A percentile compares a stretch with the other conserved stretches of the same genome.
phyloP scores from a whole-genome alignment of 495 filamentous ascomycete genomes.

The Penicillium mononematosum region DNA sequence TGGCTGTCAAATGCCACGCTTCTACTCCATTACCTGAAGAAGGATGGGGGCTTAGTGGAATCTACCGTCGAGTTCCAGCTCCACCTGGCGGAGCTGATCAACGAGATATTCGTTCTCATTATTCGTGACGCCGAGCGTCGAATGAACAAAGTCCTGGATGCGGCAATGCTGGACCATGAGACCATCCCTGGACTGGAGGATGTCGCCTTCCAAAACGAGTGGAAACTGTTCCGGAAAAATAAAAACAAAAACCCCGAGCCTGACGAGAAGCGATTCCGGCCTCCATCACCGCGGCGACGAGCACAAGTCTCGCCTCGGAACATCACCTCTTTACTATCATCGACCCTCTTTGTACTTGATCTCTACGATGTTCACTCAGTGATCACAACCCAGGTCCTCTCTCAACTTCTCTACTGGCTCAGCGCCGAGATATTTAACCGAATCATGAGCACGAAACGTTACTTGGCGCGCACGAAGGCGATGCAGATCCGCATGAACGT shows the following conservation, averaged over 20 bases:
- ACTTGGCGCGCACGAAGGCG: slow-evolving; percentile 93
- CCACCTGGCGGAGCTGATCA: slow-evolving; percentile 91
- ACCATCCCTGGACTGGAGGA: slow-evolving; percentile 97
- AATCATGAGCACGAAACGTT: slow-evolving; percentile 92
- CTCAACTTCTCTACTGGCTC: slow-evolving; percentile 95
- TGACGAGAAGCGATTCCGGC: slow-evolving; percentile 86
- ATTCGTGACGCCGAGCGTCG: slow-evolving; percentile 95
- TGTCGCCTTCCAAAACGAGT: slow-evolving; percentile 94
- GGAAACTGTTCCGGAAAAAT: slow-evolving; percentile 93
- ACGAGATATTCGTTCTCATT: slow-evolving; percentile 99
- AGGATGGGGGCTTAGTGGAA: slow-evolving; percentile 77
- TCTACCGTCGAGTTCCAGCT: slow-evolving; percentile 88
- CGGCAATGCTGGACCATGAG: slow-evolving; percentile 94
- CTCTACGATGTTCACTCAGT: slow-evolving; percentile 98
- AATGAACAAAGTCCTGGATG: slow-evolving; percentile 92
- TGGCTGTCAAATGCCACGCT: slow-evolving; percentile 98
- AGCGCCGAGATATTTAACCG: slow-evolving; percentile 97
- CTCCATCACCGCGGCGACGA: slow-evolving; percentile 90
- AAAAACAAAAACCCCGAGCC: slow-evolving; percentile 80
- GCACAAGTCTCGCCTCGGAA: slow-evolving; percentile 91
- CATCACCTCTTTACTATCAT: slow-evolving; percentile 94
- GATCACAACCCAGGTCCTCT: slow-evolving; percentile 86
- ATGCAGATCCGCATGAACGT: slow-evolving; percentile 99
- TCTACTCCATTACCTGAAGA: slow-evolving; percentile 93
- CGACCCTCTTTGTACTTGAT: slow-evolving; percentile 94